phyloP scores from a whole-genome alignment of 345 rosid genomes.

The Aethionema arabicum region DNA sequence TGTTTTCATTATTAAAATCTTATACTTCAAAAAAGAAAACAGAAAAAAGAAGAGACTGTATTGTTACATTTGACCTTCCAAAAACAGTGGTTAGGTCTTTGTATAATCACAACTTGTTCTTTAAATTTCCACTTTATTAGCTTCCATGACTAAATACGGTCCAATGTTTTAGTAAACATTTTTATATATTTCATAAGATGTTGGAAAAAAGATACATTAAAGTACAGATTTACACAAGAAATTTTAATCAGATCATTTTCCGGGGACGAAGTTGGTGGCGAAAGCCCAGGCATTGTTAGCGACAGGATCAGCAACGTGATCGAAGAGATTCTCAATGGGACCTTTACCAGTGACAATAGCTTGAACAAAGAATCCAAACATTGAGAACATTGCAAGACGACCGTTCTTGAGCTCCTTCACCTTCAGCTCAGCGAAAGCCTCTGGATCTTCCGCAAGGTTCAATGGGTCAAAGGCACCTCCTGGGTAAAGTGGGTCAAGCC shows the following conservation, averaged over 20 bases:
- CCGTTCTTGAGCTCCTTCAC: slow-evolving; percentile 53
- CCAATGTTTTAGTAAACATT: too few species aligned
- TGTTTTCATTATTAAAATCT: not conserved
- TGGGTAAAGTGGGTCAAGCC: slow-evolving; percentile 48
- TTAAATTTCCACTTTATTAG: not conserved
- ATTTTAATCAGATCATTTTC: slow-evolving; percentile 31
- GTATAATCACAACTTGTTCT: slow-evolving; percentile 18
- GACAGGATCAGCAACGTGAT: slow-evolving; percentile 47
- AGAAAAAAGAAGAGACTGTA: slow-evolving; percentile 13
- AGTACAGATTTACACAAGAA: too few species aligned
- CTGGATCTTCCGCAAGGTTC: slow-evolving; percentile 51
- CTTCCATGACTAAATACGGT: not conserved
- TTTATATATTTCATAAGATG: too few species aligned
- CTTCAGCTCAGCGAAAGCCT: slow-evolving; percentile 48
- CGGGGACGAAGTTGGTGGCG: slow-evolving; percentile 54
- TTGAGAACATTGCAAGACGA: slow-evolving; percentile 49
- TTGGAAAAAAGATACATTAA: not conserved
- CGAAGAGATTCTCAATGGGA: slow-evolving; percentile 44
- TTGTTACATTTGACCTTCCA: slow-evolving; percentile 34
- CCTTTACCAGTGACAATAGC: slow-evolving; percentile 54
- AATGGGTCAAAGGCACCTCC: slow-evolving; percentile 56
- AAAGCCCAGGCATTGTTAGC: slow-evolving; percentile 53
- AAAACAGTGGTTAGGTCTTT: slow-evolving; percentile 31
- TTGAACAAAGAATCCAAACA: slow-evolving; percentile 56
- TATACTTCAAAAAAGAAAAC: not conserved